phyloP scores from a whole-genome alignment of 2,329 filamentous ascomycete species.

The Cercospora nicotianae region DNA sequence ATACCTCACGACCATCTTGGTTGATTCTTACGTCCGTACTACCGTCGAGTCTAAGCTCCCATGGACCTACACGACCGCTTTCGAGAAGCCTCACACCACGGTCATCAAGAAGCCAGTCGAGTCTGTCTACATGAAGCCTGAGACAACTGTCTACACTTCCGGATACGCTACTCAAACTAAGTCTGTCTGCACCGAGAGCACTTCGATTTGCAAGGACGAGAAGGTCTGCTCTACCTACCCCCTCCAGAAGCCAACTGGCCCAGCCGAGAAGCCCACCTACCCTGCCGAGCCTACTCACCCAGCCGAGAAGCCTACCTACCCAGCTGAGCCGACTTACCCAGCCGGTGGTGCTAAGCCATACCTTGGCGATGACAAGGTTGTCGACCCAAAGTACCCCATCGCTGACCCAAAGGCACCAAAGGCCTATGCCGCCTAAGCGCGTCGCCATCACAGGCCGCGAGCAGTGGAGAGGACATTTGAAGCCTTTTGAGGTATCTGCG shows the following conservation, averaged over 20 bases:
- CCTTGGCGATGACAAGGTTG: background rate
- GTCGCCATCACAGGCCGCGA: background rate
- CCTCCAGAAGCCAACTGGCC: background rate
- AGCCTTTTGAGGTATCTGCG: background rate
- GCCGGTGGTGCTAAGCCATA: background rate
- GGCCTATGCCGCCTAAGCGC: background rate
- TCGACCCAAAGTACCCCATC: background rate
- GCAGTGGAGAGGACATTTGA: background rate
- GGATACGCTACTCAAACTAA: background rate
- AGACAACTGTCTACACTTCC: background rate
- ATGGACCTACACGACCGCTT: slow-evolving; percentile 13
- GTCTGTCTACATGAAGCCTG: background rate
- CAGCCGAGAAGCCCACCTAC: background rate
- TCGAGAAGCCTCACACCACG: slow-evolving; percentile 10
- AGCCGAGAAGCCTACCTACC: background rate
- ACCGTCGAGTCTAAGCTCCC: slow-evolving; percentile 1
- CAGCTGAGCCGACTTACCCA: background rate
- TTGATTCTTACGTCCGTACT: background rate
- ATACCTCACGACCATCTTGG: slow-evolving; percentile 8
- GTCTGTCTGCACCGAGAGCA: slow-evolving; percentile 11
- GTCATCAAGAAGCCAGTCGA: slow-evolving; percentile 3
- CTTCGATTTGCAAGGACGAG: slow-evolving; percentile 6
- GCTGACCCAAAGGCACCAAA: background rate
- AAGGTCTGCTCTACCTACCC: background rate
- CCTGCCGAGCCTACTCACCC: background rate